Conservation (phyloP, 495 filamentous ascomycete genomes). For the Podospora sp. region DNA sequence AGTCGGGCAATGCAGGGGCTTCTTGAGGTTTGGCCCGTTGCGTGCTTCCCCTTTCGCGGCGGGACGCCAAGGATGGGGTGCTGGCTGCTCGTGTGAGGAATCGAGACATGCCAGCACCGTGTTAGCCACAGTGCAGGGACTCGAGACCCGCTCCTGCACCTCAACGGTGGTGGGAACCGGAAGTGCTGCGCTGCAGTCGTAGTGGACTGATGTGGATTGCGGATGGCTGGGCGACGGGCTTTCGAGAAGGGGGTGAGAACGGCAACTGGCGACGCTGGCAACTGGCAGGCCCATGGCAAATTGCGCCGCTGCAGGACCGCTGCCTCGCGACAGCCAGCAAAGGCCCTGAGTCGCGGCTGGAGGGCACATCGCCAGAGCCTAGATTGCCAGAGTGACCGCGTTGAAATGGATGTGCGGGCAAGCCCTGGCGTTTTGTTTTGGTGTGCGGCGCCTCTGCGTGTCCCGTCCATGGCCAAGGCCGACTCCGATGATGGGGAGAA, state of each 20-base stretch:
- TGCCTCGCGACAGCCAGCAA: not conserved
- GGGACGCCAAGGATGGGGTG: slow-evolving; percentile 19
- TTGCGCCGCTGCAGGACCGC: slow-evolving; percentile 3
- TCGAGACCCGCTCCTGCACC: slow-evolving; percentile 2
- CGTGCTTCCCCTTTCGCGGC: slow-evolving; percentile 23
- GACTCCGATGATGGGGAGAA: not conserved
- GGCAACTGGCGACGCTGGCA: slow-evolving; percentile 11
- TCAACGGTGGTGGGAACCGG: slow-evolving; percentile 22
- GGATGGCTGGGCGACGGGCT: slow-evolving; percentile 12
- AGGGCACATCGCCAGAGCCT: not conserved
- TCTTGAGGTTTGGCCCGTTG: slow-evolving; percentile 19
- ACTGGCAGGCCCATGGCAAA: slow-evolving; percentile 13
- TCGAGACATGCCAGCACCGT: slow-evolving; percentile 28
- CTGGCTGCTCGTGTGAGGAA: slow-evolving; percentile 19
- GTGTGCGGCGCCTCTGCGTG: not conserved
- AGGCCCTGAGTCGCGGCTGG: not conserved
- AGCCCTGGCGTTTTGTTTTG: not conserved
- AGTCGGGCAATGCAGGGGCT: slow-evolving; percentile 20
- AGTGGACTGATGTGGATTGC: slow-evolving; percentile 9
- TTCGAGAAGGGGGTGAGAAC: not conserved
- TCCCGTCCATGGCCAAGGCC: slow-evolving; percentile 1
- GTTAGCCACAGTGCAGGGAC: slow-evolving; percentile 22
- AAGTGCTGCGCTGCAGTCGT: slow-evolving; percentile 12
- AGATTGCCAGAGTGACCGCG: not conserved
- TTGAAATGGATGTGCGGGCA: not conserved